Evolutionary conservation across 2,329 filamentous ascomycete genomes (phyloP).

Genomic region (Neopestalotiopsis sp.): DNA sequence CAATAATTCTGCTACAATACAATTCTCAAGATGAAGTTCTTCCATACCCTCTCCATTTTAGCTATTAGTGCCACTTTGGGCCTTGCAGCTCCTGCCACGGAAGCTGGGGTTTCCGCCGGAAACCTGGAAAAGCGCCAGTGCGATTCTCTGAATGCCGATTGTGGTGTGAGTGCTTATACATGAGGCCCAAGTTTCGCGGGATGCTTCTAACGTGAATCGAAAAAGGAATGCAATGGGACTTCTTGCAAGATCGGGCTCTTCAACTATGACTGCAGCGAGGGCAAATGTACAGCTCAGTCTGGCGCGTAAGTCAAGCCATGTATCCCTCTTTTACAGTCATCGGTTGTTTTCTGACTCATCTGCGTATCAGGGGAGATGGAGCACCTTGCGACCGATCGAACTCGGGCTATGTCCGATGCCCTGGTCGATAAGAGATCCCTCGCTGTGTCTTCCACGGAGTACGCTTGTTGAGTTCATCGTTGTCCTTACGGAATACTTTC

Average conservation of each 20-base stretch:
- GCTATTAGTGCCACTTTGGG: conserved; percentile 3
- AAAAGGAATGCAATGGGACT: background rate
- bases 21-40: conserved; percentile 1
- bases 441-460: no score
- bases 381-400: conserved; percentile 6
- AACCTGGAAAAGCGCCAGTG: background rate
- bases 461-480: no score
- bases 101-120: background rate
- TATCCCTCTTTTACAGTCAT: background rate
- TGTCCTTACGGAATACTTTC: no score
- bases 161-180: background rate
- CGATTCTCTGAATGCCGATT: background rate
- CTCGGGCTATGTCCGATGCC: conserved; percentile 8
- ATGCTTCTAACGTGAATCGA: background rate
- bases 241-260: conserved; percentile 10
- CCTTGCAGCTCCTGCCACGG: background rate
- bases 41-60: background rate
- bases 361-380: background rate
- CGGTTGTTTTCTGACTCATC: background rate
- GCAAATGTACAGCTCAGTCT: background rate
- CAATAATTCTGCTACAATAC: background rate
- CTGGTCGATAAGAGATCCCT: background rate
- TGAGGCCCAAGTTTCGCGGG: background rate
- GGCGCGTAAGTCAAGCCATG: conserved; percentile 8
- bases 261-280: conserved; percentile 1